Conservation (phyloP, 2,329 filamentous ascomycete genomes). For the Hypoxylon sp. region DNA sequence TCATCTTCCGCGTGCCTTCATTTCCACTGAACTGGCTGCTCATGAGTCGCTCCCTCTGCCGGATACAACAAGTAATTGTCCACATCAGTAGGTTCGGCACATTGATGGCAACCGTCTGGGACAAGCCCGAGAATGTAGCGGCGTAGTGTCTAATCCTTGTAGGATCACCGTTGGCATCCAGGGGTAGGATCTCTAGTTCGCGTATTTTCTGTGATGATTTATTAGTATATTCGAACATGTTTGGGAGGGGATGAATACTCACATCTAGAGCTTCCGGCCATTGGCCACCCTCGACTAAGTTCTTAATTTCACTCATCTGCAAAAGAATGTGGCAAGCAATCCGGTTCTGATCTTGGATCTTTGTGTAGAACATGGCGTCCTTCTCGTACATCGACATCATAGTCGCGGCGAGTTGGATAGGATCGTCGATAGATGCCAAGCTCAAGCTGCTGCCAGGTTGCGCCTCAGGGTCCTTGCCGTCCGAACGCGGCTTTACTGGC, state of each 20-base stretch:
- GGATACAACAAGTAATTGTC: slow-evolving; percentile 89
- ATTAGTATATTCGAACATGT: slow-evolving; percentile 24
- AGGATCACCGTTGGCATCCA: slow-evolving; percentile 81
- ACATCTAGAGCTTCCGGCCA: slow-evolving; percentile 74
- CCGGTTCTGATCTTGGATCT: slow-evolving; percentile 70
- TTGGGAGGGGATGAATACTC: slow-evolving; percentile 54
- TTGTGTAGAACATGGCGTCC: slow-evolving; percentile 72
- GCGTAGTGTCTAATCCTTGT: slow-evolving; percentile 84
- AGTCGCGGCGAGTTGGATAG: slow-evolving; percentile 70
- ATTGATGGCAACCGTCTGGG: slow-evolving; percentile 87
- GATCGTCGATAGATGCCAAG: slow-evolving; percentile 72
- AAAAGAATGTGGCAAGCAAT: slow-evolving; percentile 70
- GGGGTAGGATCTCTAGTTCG: slow-evolving; percentile 82
- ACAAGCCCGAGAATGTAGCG: slow-evolving; percentile 82
- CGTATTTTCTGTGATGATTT: slow-evolving; percentile 75
- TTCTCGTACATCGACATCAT: slow-evolving; percentile 76
- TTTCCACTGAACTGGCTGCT: slow-evolving; percentile 82
- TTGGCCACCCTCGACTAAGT: slow-evolving; percentile 66
- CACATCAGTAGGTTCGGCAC: slow-evolving; percentile 93
- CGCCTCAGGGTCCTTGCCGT: slow-evolving; percentile 57
- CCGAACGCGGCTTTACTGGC: slow-evolving; percentile 80
- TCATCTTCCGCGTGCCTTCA: slow-evolving; percentile 72
- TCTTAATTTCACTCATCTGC: slow-evolving; percentile 74
- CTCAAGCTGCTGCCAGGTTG: slow-evolving; percentile 71
- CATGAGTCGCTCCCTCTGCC: slow-evolving; percentile 80